phyloP scores from a whole-genome alignment of 1,139 yeast species.

The Kurtzmaniella quercitrusa region DNA sequence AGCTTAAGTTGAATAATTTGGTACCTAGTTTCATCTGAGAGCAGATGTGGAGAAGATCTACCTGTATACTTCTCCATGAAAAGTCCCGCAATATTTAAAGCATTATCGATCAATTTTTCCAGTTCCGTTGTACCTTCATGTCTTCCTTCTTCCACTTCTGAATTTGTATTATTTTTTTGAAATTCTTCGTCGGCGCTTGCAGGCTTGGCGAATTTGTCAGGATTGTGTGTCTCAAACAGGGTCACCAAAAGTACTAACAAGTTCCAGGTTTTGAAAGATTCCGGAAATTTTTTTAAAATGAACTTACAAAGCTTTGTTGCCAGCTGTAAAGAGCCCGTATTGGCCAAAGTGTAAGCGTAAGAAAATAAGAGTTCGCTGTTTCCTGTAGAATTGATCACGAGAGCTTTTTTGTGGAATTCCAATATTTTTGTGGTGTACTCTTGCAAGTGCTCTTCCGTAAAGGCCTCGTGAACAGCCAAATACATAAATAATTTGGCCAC shows the following conservation, averaged over 20 bases:
- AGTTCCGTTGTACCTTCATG: slow-evolving; percentile 19
- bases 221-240: slow-evolving; percentile 24
- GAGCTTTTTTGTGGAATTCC: slow-evolving; percentile 30
- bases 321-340: slow-evolving; percentile 22
- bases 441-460: slow-evolving; percentile 19
- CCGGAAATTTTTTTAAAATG: slow-evolving; percentile 40
- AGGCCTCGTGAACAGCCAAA: slow-evolving; percentile 25
- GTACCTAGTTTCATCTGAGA: slow-evolving; percentile 41
- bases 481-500: slow-evolving; percentile 33
- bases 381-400: slow-evolving; percentile 40
- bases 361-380: slow-evolving; percentile 27
- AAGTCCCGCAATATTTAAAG: slow-evolving; percentile 42
- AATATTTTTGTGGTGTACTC: slow-evolving; percentile 17
- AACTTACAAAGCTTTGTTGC: slow-evolving; percentile 39
- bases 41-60: slow-evolving; percentile 15
- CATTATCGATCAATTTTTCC: slow-evolving; percentile 40
- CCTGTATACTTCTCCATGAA: slow-evolving; percentile 28
- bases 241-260: slow-evolving; percentile 32
- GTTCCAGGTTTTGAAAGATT: slow-evolving; percentile 46
- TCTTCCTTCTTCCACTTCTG: slow-evolving; percentile 5
- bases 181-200: slow-evolving; percentile 7
- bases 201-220: slow-evolving; percentile 11
- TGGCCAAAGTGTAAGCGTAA: slow-evolving; percentile 37
- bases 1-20: slow-evolving; percentile 68
- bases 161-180: slow-evolving; percentile 6